phyloP scores from a whole-genome alignment of 1,284 basidiomycete genomes.

The Wolfiporia cocos region DNA sequence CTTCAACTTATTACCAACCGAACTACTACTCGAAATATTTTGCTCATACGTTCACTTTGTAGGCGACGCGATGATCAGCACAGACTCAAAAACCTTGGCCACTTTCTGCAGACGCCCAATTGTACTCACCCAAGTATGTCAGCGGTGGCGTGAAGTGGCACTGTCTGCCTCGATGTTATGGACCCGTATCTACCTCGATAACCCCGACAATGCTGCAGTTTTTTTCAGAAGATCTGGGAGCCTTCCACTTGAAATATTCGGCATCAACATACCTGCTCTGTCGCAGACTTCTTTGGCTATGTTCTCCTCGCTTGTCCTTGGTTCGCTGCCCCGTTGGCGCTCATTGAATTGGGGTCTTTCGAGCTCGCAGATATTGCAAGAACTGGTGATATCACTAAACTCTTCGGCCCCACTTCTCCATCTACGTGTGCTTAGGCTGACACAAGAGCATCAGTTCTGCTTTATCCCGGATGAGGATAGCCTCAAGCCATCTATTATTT shows the following conservation, averaged over 20 bases:
- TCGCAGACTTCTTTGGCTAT: too few species aligned
- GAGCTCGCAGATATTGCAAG: too few species aligned
- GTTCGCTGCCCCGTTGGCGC: too few species aligned
- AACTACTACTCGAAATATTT: conserved; percentile 8
- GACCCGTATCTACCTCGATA: conserved; percentile 6
- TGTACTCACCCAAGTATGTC: conserved; percentile 11
- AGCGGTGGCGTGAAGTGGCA: conserved; percentile 9
- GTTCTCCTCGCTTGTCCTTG: too few species aligned
- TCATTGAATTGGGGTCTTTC: too few species aligned
- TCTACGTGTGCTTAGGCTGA: too few species aligned
- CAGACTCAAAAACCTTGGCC: not conserved
- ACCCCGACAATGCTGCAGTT: not conserved
- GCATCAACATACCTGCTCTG: too few species aligned
- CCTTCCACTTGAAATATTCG: conserved; percentile 5
- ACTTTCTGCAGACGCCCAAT: conserved; percentile 6
- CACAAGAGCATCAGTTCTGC: too few species aligned
- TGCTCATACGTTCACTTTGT: not conserved
- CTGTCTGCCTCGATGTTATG: conserved; percentile 9
- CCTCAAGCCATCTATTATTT: too few species aligned
- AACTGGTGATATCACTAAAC: too few species aligned
- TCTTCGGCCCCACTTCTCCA: too few species aligned
- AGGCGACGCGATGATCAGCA: not conserved
- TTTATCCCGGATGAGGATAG: too few species aligned
- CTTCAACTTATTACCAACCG: conserved; percentile 6
- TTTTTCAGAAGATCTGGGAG: conserved; percentile 4